Evolutionary conservation across 805 yeast species (phyloP).

Genomic region (Clavispora phyllophila): DNA sequence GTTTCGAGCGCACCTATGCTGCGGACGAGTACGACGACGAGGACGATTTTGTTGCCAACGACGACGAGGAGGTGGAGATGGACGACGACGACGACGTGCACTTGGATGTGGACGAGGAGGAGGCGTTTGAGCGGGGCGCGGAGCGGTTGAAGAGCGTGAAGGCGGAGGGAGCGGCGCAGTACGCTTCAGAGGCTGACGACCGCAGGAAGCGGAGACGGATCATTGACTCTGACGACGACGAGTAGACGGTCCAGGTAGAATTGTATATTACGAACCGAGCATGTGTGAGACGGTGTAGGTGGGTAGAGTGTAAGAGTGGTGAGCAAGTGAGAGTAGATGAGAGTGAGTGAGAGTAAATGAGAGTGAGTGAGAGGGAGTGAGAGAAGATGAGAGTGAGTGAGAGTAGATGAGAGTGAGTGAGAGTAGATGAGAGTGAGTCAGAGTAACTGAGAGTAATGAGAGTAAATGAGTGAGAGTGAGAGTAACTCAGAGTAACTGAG

Average conservation of each 20-base stretch:
- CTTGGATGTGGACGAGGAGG: slow-evolving; percentile 43
- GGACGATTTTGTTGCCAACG: slow-evolving; percentile 42
- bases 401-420: too few species aligned
- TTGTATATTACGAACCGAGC: neutral
- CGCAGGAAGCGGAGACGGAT: slow-evolving; percentile 40
- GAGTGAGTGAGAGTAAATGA: too few species aligned
- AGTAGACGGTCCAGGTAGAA: slow-evolving; percentile 13
- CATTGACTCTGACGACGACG: slow-evolving; percentile 48
- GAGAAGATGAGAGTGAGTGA: too few species aligned
- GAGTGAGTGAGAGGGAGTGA: too few species aligned
- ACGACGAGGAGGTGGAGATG: slow-evolving; percentile 35
- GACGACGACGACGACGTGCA: slow-evolving; percentile 30
- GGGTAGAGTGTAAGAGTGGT: too few species aligned
- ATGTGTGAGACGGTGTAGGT: too few species aligned
- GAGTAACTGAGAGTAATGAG: too few species aligned
- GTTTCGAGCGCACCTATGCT: slow-evolving; percentile 34
- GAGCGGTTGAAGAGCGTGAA: slow-evolving; percentile 54
- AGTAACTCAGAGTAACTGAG: too few species aligned
- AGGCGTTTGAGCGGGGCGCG: slow-evolving; percentile 49
- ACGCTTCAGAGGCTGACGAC: slow-evolving; percentile 31
- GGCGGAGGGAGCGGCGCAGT: slow-evolving; percentile 50
- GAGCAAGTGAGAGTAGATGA: too few species aligned
- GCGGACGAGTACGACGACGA: slow-evolving; percentile 35
- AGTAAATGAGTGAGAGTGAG: too few species aligned
- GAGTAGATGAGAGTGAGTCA: too few species aligned